Evolutionary conservation across 164 flowering plant genomes (phyloP).

Genomic region (Vitis amurensis): DNA sequence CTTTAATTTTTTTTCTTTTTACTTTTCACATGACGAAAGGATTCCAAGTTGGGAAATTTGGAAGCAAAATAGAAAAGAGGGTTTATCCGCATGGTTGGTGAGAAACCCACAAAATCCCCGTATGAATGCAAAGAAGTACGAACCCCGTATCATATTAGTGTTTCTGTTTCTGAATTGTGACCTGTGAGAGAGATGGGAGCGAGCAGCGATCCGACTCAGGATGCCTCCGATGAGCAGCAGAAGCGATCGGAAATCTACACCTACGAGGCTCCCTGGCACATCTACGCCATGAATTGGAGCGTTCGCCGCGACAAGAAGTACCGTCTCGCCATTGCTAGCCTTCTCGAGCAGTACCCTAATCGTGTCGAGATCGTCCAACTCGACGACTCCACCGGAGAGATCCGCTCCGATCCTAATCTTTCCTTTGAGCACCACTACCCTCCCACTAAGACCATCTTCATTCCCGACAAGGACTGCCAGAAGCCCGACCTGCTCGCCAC

Average conservation of each 20-base stretch:
- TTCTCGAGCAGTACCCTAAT: conserved; percentile 72
- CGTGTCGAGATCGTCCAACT: conserved; percentile 83
- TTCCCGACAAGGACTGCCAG: conserved; percentile 80
- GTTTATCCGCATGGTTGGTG: too few relatives aligned
- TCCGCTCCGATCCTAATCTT: conserved; percentile 63
- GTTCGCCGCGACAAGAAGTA: conserved; percentile 90
- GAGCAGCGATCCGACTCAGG: conserved; percentile 45
- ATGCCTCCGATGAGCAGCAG: conserved; percentile 80
- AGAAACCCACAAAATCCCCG: too few relatives aligned
- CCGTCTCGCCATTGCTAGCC: conserved; percentile 85
- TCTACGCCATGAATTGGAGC: conserved; percentile 98
- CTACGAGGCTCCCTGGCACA: conserved; percentile 95
- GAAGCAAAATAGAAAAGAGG: too few relatives aligned
- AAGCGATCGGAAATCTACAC: conserved; percentile 95
- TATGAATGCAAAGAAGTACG: too few relatives aligned
- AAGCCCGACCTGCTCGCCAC: conserved; percentile 87
- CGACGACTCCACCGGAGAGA: conserved; percentile 75
- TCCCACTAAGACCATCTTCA: conserved; percentile 77
- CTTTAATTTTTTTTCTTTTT: too few relatives aligned
- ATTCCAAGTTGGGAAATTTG: too few relatives aligned
- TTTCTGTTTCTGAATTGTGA: too few relatives aligned
- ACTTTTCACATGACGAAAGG: too few relatives aligned
- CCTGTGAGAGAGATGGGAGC: conserved; percentile 24
- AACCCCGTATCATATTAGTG: too few relatives aligned
- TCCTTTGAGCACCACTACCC: conserved; percentile 94